Conservation (phyloP, 2,329 filamentous ascomycete genomes). For the Colletotrichum melonis region DNA sequence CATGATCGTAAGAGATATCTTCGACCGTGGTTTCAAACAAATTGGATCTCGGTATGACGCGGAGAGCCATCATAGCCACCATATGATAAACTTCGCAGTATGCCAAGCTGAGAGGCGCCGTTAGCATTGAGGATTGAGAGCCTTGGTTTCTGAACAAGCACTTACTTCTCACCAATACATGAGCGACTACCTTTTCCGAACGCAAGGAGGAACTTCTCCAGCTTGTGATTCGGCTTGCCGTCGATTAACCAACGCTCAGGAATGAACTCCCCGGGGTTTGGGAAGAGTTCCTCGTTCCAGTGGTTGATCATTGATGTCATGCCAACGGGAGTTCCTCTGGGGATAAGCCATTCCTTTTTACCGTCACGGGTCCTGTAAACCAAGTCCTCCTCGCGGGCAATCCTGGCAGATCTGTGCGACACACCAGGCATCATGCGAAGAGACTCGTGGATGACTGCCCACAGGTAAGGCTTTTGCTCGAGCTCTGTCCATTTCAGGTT, state of each 20-base stretch:
- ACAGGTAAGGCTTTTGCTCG: slow-evolving; percentile 52
- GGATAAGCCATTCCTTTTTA: slow-evolving; percentile 36
- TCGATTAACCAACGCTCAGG: slow-evolving; percentile 41
- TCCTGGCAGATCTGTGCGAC: slow-evolving; percentile 34
- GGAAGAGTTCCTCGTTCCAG: slow-evolving; percentile 37
- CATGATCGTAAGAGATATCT: slow-evolving; percentile 44
- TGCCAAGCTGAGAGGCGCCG: slow-evolving; percentile 38
- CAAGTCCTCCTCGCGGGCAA: slow-evolving; percentile 38
- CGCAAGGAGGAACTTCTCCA: slow-evolving; percentile 36
- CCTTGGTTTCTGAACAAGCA: background rate
- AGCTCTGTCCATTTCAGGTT: slow-evolving; percentile 44
- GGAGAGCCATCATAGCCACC: slow-evolving; percentile 41
- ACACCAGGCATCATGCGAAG: slow-evolving; percentile 40
- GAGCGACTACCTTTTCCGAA: slow-evolving; percentile 38
- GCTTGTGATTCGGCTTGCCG: slow-evolving; percentile 25
- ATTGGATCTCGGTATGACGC: slow-evolving; percentile 42
- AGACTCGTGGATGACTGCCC: slow-evolving; percentile 39
- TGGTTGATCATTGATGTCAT: slow-evolving; percentile 39
- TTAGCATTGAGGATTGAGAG: slow-evolving; percentile 1
- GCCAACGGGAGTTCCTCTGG: slow-evolving; percentile 36
- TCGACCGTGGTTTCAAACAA: slow-evolving; percentile 43
- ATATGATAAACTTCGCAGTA: slow-evolving; percentile 44
- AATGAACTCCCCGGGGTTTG: slow-evolving; percentile 36
- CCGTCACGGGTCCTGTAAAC: slow-evolving; percentile 39
- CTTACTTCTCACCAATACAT: slow-evolving; percentile 39